Percentiles rank a stretch among this genome's conserved stretches.
Evolutionary conservation across 192 early-diverging fungal genomes (phyloP).

Genomic region (Cetraspora pellucida): DNA sequence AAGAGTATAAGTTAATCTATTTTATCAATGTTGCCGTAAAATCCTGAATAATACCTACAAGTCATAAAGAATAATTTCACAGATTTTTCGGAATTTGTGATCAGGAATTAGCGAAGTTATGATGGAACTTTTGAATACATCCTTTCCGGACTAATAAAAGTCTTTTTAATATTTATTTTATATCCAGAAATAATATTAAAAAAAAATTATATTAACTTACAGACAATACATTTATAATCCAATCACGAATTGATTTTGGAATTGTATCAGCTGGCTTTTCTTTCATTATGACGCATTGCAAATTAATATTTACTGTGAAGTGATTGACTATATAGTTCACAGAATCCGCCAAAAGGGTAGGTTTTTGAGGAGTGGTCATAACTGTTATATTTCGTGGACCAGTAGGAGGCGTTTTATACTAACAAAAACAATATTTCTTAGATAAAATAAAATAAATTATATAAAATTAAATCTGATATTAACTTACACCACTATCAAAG

Average conservation of each 20-base stretch:
- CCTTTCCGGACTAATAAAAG: slow-evolving; percentile 28
- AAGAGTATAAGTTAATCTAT: slow-evolving; percentile 9
- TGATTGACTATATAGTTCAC: slow-evolving; percentile 9
- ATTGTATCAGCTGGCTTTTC: background rate
- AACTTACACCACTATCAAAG: background rate
- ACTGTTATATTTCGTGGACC: background rate
- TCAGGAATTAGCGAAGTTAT: slow-evolving; percentile 1
- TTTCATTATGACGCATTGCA: background rate
- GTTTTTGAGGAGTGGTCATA: background rate
- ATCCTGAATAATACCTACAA: slow-evolving; percentile 19
- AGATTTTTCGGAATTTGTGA: slow-evolving; percentile 21
- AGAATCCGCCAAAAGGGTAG: background rate
- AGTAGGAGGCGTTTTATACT: slow-evolving; percentile 15
- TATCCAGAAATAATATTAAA: background rate
- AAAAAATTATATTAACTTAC: slow-evolving; percentile 15
- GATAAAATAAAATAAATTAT: background rate
- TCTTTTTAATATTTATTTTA: slow-evolving; percentile 6
- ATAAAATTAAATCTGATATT: background rate
- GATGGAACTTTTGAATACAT: slow-evolving; percentile 10
- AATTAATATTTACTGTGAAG: slow-evolving; percentile 1
- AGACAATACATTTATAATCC: slow-evolving; percentile 16
- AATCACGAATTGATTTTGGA: slow-evolving; percentile 4
- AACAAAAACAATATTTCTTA: slow-evolving; percentile 10
- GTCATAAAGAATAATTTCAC: slow-evolving; percentile 17
- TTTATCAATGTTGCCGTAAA: slow-evolving; percentile 6